Percentiles rank a stretch among this genome's conserved stretches.
These are phyloP conservation scores for Pelargonium exstipulatum DNA, from an alignment of 441 rosid species.

Conservation along the genomic window DNA sequence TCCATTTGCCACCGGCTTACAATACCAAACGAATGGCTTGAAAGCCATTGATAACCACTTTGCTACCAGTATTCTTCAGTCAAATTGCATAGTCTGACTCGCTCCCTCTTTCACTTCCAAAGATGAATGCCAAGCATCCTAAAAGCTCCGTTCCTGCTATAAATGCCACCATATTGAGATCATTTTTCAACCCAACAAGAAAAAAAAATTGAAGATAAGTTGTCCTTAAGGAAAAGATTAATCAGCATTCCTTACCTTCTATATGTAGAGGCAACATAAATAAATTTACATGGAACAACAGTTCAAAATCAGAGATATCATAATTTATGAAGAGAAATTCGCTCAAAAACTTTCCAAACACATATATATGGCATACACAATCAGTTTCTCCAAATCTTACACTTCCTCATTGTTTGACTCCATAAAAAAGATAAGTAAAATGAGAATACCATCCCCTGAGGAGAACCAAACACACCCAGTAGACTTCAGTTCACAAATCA, in stretches of 20 bases:
- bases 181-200: not conserved
- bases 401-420: not conserved
- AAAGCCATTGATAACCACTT: slow-evolving; percentile 48
- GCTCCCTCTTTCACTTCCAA: slow-evolving; percentile 14
- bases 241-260: not conserved
- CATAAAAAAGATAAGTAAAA: not conserved
- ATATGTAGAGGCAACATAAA: not conserved
- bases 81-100: slow-evolving; percentile 21
- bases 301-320: not conserved
- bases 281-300: not conserved
- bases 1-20: slow-evolving; percentile 70
- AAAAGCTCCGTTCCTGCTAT: slow-evolving; percentile 23
- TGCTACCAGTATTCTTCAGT: slow-evolving; percentile 20
- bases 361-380: not conserved
- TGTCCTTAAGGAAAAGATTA: not conserved
- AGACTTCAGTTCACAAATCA: slow-evolving; percentile 1
- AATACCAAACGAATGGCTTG: slow-evolving; percentile 71
- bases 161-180: slow-evolving; percentile 3
- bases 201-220: not conserved
- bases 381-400: not conserved
- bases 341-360: not conserved
- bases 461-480: not conserved
- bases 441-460: not conserved
- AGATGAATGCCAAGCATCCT: not conserved
- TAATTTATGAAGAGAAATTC: not conserved